These are phyloP conservation scores for Pecoramyces ruminantium DNA, from an alignment of 192 early-diverging fungal genomes.

Conservation along the genomic window DNA sequence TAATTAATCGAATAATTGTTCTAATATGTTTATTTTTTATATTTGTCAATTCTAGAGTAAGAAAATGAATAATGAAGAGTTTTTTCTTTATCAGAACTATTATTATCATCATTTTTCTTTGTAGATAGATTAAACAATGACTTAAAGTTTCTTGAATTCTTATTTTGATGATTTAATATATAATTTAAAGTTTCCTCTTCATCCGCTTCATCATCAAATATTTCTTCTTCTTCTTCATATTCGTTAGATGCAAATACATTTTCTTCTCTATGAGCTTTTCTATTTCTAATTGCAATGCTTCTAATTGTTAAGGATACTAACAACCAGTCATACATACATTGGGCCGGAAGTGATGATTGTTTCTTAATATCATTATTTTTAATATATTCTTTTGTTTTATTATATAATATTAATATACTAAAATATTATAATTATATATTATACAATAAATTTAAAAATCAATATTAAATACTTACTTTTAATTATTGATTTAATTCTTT, in stretches of 20 bases:
- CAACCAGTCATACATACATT: constrained; percentile 33
- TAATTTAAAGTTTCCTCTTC: neutral
- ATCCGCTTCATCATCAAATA: neutral
- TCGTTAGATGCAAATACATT: neutral
- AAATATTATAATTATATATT: neutral
- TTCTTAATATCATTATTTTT: constrained; percentile 23
- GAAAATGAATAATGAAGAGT: neutral
- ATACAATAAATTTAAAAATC: neutral
- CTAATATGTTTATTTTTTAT: neutral
- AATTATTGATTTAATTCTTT: constrained; percentile 20
- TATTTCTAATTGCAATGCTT: neutral
- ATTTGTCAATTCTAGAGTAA: neutral
- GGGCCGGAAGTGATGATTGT: constrained; percentile 24
- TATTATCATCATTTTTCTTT: neutral
- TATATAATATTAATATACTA: neutral
- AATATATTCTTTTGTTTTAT: constrained; percentile 11
- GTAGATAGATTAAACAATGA: neutral
- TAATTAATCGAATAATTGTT: no score
- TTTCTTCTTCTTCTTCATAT: neutral
- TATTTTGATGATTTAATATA: neutral
- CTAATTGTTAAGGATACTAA: constrained; percentile 15
- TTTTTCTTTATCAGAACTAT: neutral
- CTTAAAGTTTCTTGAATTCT: neutral
- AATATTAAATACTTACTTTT: constrained; percentile 15
- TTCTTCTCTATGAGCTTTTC: neutral